Percentiles rank a stretch among this genome's conserved stretches.
Evolutionary conservation across 2,329 filamentous ascomycete species (phyloP).

Genomic region (Colletotrichum sojae): DNA sequence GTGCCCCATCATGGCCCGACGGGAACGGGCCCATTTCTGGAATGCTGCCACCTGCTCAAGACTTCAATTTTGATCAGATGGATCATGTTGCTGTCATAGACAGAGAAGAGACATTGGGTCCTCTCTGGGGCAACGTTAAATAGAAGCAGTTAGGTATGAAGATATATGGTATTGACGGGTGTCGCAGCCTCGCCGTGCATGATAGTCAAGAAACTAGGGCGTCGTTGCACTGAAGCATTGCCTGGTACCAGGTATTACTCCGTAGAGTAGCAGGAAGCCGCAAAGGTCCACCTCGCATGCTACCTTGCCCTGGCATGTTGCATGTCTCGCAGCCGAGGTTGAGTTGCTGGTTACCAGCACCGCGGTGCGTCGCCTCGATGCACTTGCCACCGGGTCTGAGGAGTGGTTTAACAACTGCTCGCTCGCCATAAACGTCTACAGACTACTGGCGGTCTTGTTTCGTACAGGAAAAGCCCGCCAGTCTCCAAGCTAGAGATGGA

Average conservation of each 20-base stretch:
- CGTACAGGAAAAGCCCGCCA: too few species aligned
- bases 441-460: too few species aligned
- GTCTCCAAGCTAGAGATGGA: too few species aligned
- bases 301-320: constrained; percentile 23
- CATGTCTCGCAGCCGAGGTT: constrained; percentile 8
- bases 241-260: too few species aligned
- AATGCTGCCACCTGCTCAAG: constrained; percentile 11
- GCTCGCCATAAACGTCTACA: too few species aligned
- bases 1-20: constrained; percentile 14
- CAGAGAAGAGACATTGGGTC: too few species aligned
- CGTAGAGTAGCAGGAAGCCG: not conserved
- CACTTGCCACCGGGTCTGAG: not conserved
- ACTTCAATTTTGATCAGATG: constrained; percentile 15
- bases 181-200: constrained; percentile 10
- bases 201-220: not conserved
- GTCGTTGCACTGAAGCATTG: not conserved
- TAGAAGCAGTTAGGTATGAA: not conserved
- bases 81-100: not conserved
- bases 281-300: constrained; percentile 23
- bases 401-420: too few species aligned
- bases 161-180: not conserved
- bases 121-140: too few species aligned
- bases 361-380: not conserved
- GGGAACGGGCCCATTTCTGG: constrained; percentile 26
- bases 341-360: not conserved